These are phyloP conservation scores for Cladosporium sp. DNA, from an alignment of 2,329 filamentous ascomycete species.

Conservation along the genomic window DNA sequence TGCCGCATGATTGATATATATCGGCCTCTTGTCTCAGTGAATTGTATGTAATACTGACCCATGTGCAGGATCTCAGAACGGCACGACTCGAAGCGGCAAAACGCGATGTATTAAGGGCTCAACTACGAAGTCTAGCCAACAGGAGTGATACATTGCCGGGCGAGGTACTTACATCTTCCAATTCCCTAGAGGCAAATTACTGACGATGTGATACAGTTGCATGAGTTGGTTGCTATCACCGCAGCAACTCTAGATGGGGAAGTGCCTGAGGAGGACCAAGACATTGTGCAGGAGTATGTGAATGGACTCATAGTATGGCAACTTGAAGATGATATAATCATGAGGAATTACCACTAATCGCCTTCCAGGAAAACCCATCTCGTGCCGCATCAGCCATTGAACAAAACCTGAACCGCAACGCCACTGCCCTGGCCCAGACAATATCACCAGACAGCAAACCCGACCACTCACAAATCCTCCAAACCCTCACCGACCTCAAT, in stretches of 20 bases:
- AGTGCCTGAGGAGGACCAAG: conserved; percentile 33
- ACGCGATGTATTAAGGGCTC: conserved; percentile 31
- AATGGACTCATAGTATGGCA: conserved; percentile 33
- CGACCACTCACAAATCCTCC: conserved; percentile 15
- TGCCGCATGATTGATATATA: no score
- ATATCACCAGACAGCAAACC: conserved; percentile 12
- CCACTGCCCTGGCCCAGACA: conserved; percentile 32
- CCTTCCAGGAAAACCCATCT: conserved; percentile 30
- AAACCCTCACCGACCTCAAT: conserved; percentile 16
- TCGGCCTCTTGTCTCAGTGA: no score
- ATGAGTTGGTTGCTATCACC: conserved; percentile 39
- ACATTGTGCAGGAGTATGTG: conserved; percentile 37
- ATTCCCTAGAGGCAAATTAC: not conserved
- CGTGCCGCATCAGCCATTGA: conserved; percentile 25
- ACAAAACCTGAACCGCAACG: conserved; percentile 14
- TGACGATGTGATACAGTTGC: conserved; percentile 27
- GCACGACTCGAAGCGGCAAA: conserved; percentile 31
- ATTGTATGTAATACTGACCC: no score
- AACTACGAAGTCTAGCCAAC: conserved; percentile 33
- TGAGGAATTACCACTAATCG: conserved; percentile 3
- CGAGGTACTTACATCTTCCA: conserved; percentile 27
- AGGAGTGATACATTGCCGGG: conserved; percentile 34
- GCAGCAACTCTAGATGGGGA: conserved; percentile 36
- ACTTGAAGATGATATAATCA: no score
- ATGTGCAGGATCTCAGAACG: conserved; percentile 37